Base-by-base conservation (phyloP, 768 basidiomycete species). In the Pleurotus giganteus region DNA sequence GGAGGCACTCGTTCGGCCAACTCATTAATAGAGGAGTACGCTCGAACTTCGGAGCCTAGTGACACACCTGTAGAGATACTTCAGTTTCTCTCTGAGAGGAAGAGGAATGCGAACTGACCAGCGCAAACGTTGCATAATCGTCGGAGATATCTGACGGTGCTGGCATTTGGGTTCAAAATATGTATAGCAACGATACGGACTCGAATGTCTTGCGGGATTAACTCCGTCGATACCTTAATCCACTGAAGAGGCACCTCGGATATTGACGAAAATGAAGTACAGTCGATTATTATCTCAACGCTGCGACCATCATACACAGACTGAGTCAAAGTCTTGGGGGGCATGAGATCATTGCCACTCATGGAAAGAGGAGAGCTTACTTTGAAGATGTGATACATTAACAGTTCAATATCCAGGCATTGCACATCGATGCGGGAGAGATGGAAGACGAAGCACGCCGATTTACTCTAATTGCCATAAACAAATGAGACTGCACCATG, bases 191-290 rank as follows among this genome's bases (percentile, higher is more conserved):
- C 59, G 63, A 90, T 85, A n/a, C 83, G 81, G 27, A 69, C 65
- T 37, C 86, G 79, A 53, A 91, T 79, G 56, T 93, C 89, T 23
- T 68, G 65, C 4, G 92, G 90, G 52, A 89, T 81, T 17, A 90
- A 72, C 64, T 92, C 89, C 11, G 84, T 79, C 56, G 88, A 86
- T 52, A 83, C 87, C 67, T 88, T 90, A 43, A 93, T 65, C 88
- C 88, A 91, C 58, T 89, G 86, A 7, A 89, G 71, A 0, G 93
- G 92, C 6, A 93, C 74, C 68, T 93, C 89, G 0, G 90, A 89
- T 8, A 79, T 77, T 2, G 86, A 76, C 2, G 83, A 78, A 65
- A 94, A 93, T 7, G 79, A 80, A 31, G 91, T 93, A 69, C 87
- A 92, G 61, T 95, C 92, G 28, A 94, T 64, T 58, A 95, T 80